phyloP scores from a whole-genome alignment of 2,329 filamentous ascomycete genomes.

The Alternaria triticina region DNA sequence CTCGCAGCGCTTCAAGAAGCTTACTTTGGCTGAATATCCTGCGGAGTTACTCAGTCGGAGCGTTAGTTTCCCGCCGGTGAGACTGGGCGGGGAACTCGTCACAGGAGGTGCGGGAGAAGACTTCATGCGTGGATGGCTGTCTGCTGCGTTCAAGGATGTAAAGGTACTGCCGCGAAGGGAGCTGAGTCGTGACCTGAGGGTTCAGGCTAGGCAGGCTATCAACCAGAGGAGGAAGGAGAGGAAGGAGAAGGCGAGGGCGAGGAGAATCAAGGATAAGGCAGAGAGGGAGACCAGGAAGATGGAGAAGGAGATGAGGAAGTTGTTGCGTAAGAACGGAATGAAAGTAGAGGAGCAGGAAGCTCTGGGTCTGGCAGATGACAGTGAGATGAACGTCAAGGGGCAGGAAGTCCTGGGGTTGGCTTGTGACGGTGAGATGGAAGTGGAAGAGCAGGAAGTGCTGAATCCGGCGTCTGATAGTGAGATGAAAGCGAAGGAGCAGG shows the following conservation, averaged over 20 bases:
- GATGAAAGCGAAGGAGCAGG: too few species aligned
- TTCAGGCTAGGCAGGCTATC: background rate
- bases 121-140: fast-evolving
- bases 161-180: background rate
- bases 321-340: background rate
- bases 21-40: background rate
- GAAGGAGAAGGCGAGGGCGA: background rate
- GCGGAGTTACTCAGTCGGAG: background rate
- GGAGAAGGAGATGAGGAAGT: background rate
- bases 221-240: background rate
- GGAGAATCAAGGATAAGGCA: background rate
- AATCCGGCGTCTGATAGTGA: too few species aligned
- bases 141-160: background rate
- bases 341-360: background rate
- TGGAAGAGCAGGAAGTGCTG: background rate
- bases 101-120: background rate
- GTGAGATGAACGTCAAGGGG: background rate
- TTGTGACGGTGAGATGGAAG: background rate
- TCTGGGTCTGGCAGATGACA: background rate
- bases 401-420: fast-evolving
- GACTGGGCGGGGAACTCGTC: background rate
- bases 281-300: background rate
- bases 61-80: background rate
- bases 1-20: background rate
- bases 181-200: background rate